phyloP scores from a whole-genome alignment of 2,329 filamentous ascomycete genomes.

The Biscogniauxia mediterranea region DNA sequence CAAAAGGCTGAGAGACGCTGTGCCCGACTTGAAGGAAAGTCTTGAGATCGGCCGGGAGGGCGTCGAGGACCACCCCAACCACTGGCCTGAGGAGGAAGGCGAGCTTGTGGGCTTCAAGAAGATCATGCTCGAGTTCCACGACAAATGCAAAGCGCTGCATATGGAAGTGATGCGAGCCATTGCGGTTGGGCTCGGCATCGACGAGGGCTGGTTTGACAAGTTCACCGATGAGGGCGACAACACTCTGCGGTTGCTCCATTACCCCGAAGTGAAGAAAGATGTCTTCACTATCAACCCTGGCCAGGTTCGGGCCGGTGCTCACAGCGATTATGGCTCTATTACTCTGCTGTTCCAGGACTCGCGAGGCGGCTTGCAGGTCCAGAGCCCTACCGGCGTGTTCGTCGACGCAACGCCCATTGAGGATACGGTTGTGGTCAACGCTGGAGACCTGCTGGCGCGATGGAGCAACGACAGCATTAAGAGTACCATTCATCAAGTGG shows the following conservation, averaged over 20 bases:
- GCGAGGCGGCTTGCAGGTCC: constrained; percentile 31
- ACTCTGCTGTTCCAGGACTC: constrained; percentile 62
- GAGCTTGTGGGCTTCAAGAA: constrained; percentile 61
- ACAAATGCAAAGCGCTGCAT: constrained; percentile 72
- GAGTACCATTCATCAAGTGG: constrained; percentile 85
- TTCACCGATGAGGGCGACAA: constrained; percentile 71
- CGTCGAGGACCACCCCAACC: constrained; percentile 65
- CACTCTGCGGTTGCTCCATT: constrained; percentile 72
- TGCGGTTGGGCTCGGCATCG: constrained; percentile 74
- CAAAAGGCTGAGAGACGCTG: constrained; percentile 53
- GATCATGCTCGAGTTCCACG: constrained; percentile 74
- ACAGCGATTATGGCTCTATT: constrained; percentile 65
- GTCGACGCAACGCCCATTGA: constrained; percentile 81
- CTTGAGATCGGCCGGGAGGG: constrained; percentile 63
- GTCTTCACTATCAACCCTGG: constrained; percentile 65
- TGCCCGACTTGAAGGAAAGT: constrained; percentile 65
- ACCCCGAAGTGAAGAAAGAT: constrained; percentile 64
- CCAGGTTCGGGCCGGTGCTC: constrained; percentile 74
- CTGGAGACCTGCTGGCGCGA: constrained; percentile 78
- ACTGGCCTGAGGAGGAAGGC: constrained; percentile 63
- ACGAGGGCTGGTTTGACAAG: constrained; percentile 70
- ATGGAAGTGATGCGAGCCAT: constrained; percentile 80
- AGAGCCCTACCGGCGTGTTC: constrained; percentile 70
- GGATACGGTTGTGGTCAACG: constrained; percentile 83
- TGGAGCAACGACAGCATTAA: constrained; percentile 93